Evolutionary conservation across 495 filamentous ascomycete genomes (phyloP).

Genomic region (Daldinia bambusicola): DNA sequence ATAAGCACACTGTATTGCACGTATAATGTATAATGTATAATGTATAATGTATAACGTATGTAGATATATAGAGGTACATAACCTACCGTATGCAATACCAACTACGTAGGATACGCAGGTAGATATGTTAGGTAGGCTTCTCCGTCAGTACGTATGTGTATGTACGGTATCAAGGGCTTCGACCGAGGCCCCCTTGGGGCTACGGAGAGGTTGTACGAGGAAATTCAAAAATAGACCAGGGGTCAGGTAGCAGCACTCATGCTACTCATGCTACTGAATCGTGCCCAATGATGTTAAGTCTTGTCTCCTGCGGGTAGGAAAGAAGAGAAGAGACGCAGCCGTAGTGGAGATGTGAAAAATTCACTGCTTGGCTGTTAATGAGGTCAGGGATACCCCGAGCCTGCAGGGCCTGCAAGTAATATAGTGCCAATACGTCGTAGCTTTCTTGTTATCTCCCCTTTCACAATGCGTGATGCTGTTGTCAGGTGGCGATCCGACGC

Average conservation of each 20-base stretch:
- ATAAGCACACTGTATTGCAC: neutral
- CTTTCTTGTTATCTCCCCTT: constrained; percentile 16
- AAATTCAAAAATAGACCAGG: constrained; percentile 44
- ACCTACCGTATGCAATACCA: too few species aligned
- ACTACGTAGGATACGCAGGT: too few species aligned
- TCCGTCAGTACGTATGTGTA: neutral
- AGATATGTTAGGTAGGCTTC: too few species aligned
- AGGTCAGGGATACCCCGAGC: constrained; percentile 40
- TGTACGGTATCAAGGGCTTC: constrained; percentile 41
- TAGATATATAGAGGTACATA: too few species aligned
- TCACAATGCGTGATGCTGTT: constrained; percentile 29
- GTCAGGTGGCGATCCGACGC: constrained; percentile 37
- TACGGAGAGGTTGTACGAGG: constrained; percentile 32
- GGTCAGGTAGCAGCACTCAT: constrained; percentile 47
- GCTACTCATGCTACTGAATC: constrained; percentile 33
- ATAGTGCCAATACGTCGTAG: constrained; percentile 41
- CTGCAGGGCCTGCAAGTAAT: constrained; percentile 44
- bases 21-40: too few species aligned
- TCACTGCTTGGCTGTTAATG: constrained; percentile 44
- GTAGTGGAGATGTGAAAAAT: constrained; percentile 48
- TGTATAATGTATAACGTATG: too few species aligned
- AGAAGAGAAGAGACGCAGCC: constrained; percentile 39
- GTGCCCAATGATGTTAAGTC: constrained; percentile 48
- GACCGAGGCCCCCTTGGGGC: constrained; percentile 23
- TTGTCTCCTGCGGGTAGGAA: constrained; percentile 40